Evolutionary conservation across 139 green algal genomes (phyloP), one percentile per base, ranked within the genome.

Genomic region (Yamagishiella unicocca): DNA sequence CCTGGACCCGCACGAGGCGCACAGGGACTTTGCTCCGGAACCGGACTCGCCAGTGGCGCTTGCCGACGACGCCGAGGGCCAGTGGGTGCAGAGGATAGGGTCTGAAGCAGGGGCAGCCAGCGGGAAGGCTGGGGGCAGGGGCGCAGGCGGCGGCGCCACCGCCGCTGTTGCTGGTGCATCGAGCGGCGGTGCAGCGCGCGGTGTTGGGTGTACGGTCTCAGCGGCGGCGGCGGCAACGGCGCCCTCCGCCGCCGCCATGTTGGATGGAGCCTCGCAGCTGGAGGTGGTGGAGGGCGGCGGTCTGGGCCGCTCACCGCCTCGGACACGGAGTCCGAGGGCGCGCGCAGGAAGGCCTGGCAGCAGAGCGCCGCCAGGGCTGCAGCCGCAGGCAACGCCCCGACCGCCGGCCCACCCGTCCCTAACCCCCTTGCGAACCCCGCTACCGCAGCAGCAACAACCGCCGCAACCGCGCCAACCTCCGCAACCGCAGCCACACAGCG

Each of bases 181-280:
- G n/a, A 19, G 4, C 22, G 40, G 22, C 17, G 25, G 14, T 33
- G 43, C 70, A 25, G 38, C 40, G 38, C 40, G 27, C 33, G 40
- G 19, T 27, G 40, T n/a, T n/a, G n/a, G n/a, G n/a, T n/a, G n/a
- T n/a, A n/a, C n/a, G n/a, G n/a, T n/a, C n/a, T n/a, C n/a, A n/a
- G n/a, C 42, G 22, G 40, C 71, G 8, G 29, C 73, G 29, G 73
- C 45, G 6, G 73, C 73, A 2, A 45, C 73, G 9, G 45, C 73
- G 14, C 45, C 43, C 1, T 4, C 73, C 9, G 43, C 43, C 14
- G 38, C 37, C 40, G 40, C 37, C 37, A 33, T 62, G 19, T 19
- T 82, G 53, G 75, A 82, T 31, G 75, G 75, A 14, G 75, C 75
- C 14, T 82, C 75, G 7, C 75, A 82, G 33, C 50, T 82, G 6